Percentiles rank a stretch among this genome's conserved stretches.
Conservation (phyloP, 2,329 filamentous ascomycete genomes). For the Aspergillus pseudoglaucus region DNA sequence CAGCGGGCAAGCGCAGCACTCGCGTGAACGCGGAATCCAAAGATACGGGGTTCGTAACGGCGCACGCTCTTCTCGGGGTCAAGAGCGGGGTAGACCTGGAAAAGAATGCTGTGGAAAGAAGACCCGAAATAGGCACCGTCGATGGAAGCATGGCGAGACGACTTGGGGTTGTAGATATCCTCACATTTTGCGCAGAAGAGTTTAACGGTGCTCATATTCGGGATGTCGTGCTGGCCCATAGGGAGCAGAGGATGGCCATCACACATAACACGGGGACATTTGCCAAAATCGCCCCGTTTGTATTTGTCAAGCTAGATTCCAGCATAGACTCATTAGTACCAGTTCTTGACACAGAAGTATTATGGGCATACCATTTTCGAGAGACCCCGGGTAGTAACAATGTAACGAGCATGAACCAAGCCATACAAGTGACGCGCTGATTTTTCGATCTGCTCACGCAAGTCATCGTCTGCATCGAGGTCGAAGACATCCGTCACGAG, state of each 20-base stretch:
- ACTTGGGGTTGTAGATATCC: constrained; percentile 98
- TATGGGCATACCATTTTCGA: constrained; percentile 76
- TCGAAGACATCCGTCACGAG: constrained; percentile 98
- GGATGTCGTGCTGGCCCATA: constrained; percentile 85
- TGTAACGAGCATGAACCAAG: constrained; percentile 90
- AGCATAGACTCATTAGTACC: constrained; percentile 2
- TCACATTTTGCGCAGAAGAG: constrained; percentile 97
- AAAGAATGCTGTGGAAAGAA: constrained; percentile 97
- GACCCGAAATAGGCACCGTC: constrained; percentile 98
- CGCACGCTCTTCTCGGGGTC: constrained; percentile 78
- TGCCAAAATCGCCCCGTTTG: constrained; percentile 96
- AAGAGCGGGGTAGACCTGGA: constrained; percentile 92
- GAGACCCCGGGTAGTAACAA: constrained; percentile 88
- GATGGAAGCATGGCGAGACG: constrained; percentile 86
- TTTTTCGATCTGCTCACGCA: constrained; percentile 97
- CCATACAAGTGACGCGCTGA: constrained; percentile 93
- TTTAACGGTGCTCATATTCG: constrained; percentile 85
- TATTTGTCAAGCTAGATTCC: constrained; percentile 82
- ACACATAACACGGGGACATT: constrained; percentile 94
- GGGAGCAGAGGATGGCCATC: constrained; percentile 87
- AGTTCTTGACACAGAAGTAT: background rate
- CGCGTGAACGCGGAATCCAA: constrained; percentile 93
- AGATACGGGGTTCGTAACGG: constrained; percentile 83
- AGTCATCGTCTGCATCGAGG: constrained; percentile 96
- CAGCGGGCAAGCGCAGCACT: constrained; percentile 81